Evolutionary conservation across 306 rosid genomes (phyloP).

Genomic region (Coriaria nepalensis): DNA sequence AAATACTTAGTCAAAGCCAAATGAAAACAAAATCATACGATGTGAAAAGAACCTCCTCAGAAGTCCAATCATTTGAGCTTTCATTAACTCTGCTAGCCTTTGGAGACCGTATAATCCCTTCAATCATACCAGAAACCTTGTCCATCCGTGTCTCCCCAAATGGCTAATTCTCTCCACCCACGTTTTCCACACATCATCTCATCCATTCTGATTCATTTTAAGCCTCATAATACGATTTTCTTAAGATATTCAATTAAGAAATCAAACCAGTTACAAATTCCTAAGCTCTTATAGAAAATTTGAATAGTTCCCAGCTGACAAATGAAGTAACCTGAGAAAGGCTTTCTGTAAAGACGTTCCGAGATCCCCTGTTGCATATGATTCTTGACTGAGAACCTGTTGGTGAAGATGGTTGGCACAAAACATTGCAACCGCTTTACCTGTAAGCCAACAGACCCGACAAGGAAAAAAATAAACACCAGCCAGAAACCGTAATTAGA

Average conservation of each 20-base stretch:
- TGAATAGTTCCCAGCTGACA: constrained; percentile 6
- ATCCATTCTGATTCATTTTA: constrained; percentile 64
- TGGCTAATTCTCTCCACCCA: constrained; percentile 93
- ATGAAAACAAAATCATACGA: constrained; percentile 3
- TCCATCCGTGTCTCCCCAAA: constrained; percentile 78
- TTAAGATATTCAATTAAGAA: no score
- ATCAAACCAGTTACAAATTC: not conserved
- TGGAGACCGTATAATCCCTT: constrained; percentile 75
- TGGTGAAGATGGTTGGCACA: constrained; percentile 87
- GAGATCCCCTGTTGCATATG: constrained; percentile 68
- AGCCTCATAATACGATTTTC: constrained; percentile 3
- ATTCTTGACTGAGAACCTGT: constrained; percentile 64
- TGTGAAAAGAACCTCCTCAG: constrained; percentile 65
- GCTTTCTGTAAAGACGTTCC: constrained; percentile 50
- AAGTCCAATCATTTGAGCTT: constrained; percentile 50
- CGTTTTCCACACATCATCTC: constrained; percentile 96
- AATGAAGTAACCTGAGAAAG: constrained; percentile 60
- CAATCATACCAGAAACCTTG: constrained; percentile 67
- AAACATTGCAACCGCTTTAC: constrained; percentile 90
- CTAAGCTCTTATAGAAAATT: not conserved
- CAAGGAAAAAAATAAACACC: no score
- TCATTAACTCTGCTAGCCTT: constrained; percentile 27
- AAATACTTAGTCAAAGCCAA: constrained; percentile 6
- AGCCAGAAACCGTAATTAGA: not conserved
- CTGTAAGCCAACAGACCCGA: constrained; percentile 29